phyloP scores from a whole-genome alignment of 108 stramenopile genomes.

The Nitzschia sp. region DNA sequence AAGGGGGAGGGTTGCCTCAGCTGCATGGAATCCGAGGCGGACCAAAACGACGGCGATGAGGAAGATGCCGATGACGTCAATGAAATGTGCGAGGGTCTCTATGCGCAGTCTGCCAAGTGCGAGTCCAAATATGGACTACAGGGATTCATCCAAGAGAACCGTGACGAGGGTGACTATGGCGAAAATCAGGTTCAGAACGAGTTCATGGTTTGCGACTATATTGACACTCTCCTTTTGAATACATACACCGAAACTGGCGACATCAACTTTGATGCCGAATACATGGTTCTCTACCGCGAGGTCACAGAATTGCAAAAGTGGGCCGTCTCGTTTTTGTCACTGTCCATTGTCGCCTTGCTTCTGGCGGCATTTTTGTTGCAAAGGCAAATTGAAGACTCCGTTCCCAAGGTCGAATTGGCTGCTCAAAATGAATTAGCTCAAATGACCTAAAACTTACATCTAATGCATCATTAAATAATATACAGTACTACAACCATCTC shows the following conservation, averaged over 20 bases:
- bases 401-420: conserved; percentile 22
- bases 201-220: conserved; percentile 56
- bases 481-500: too few relatives aligned
- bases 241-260: conserved; percentile 47
- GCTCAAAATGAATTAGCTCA: conserved; percentile 9
- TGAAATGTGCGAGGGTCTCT: conserved; percentile 63
- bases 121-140: conserved; percentile 66
- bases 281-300: conserved; percentile 20
- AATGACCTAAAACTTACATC: neutral
- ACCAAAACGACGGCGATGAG: conserved; percentile 39
- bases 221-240: conserved; percentile 33
- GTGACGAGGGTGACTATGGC: conserved; percentile 33
- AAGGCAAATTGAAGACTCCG: conserved; percentile 19
- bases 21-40: conserved; percentile 36
- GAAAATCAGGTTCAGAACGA: conserved; percentile 69
- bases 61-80: conserved; percentile 42
- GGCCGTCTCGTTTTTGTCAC: conserved; percentile 18
- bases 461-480: neutral
- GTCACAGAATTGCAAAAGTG: conserved; percentile 27
- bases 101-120: conserved; percentile 69
- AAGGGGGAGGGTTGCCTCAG: conserved; percentile 53
- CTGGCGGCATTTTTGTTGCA: conserved; percentile 9
- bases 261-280: conserved; percentile 34
- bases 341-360: conserved; percentile 21
- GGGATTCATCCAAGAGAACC: conserved; percentile 35